Evolutionary conservation across 1,139 yeast genomes (phyloP), one percentile per base, ranked within the genome.

Genomic region (Arxiozyma telluris): DNA sequence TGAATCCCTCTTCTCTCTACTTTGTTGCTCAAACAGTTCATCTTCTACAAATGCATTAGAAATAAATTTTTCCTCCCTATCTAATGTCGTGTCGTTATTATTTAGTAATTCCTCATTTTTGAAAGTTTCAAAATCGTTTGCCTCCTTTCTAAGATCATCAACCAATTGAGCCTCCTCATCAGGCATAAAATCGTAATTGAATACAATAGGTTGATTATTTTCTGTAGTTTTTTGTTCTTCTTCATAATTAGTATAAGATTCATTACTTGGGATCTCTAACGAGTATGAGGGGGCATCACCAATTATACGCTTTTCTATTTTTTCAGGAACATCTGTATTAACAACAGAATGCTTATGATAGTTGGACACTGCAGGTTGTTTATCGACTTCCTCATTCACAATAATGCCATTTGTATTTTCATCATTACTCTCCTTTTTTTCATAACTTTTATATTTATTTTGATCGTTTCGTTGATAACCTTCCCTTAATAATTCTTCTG

Each of bases 1-100:
- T 0, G 97, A 81, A 68, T 93, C 98, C 58, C 97, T 76, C 57
- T 82, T 79, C 41, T 87, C 90, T 59, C 81, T 84, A 44, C 76
- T 79, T 48, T 83, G 77, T 63, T 84, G 81, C 23, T 68, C 67
- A 44, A 68, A 67, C 30, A 89, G 70, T 34, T 65, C 69, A 55
- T 68, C 71, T 51, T 68, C 71, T 50, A 66, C 43, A 53, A 68
- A 66, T 1, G 68, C 62, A 1, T 58, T 60, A 49, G 46, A 63
- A 53, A 41, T 55, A 25, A 59, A 41, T 34, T 62, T 61, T 6
- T 70, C 66, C 57, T 42, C 20, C 20, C 15, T 4, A 11, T 8
- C 11, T 30, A 27, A 25, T 11, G 74, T 74, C 6, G 42, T 18
- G 11, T 41, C 25, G 20, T 34, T n/a, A 3, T 34, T 21, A 18